Evolutionary conservation across 345 rosid species (phyloP), one percentile per base, ranked within the genome.

Genomic region (Pistacia integerrima): DNA sequence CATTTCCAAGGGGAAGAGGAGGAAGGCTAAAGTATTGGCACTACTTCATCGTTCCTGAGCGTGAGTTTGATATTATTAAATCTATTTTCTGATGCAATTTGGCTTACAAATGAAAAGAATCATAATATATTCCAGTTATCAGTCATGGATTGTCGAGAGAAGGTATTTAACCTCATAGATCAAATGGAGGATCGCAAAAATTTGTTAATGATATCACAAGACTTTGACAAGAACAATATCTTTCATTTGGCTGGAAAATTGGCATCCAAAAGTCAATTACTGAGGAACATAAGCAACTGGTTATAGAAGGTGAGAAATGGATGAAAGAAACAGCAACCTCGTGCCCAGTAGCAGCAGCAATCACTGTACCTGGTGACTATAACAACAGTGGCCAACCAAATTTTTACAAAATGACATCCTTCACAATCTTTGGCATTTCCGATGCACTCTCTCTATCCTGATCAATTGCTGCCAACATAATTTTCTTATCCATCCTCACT

Each of bases 241-340:
- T 78, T 77, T 44, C 86, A 83, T 70, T 77, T 83, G 63, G 83
- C 86, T 0, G 83, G 79, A 14, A 74, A 52, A 20, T 73, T 72
- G n/a, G 67, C 86, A 5, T 25, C 25, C 25, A 25, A 25, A 25
- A 25, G 25, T 25, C 25, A 25, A 25, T 25, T 25, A 25, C 25
- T 22, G 78, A 69, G 38, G 76, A 64, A 20, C 85, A 83, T 46
- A 33, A 76, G 64, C 5, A 51, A 3, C 16, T 79, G 18, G 36
- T 77, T 25, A 12, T 72, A 70, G 79, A 79, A 17, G 83, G 83
- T 0, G 83, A 83, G 72, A 79, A 76, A 74, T 83, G 83, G 83
- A 79, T 83, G 83, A 83, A 79, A 62, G 83, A 75, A 36, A 82
- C 87, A 0, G 73, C 89, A 0, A 76, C 65, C 51, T 82, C 85